Conservation (phyloP, 495 filamentous ascomycete species). For the Talaromyces liani region DNA sequence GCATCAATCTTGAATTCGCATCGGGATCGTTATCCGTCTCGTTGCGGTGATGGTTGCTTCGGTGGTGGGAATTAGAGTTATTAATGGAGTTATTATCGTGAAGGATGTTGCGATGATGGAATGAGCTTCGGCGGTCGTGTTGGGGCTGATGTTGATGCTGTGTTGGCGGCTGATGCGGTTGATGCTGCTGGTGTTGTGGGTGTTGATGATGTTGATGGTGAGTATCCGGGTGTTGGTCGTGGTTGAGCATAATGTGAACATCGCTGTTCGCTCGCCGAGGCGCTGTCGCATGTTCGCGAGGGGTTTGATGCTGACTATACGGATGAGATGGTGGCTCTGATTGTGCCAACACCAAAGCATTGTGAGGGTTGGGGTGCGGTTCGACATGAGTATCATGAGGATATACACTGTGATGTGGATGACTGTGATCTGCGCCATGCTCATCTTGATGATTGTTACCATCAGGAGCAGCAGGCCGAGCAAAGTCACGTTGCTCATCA, state of each 20-base stretch:
- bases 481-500: not conserved
- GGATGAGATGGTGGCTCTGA: slow-evolving; percentile 7
- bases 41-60: not conserved
- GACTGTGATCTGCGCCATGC: slow-evolving; percentile 9
- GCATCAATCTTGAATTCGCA: slow-evolving; percentile 39
- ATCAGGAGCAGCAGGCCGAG: slow-evolving; percentile 6
- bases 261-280: slow-evolving; percentile 38
- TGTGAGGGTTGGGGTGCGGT: slow-evolving; percentile 23
- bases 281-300: slow-evolving; percentile 13
- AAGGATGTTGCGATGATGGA: slow-evolving; percentile 4
- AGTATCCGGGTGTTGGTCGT: slow-evolving; percentile 14
- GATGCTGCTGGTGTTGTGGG: not conserved
- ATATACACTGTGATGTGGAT: slow-evolving; percentile 7
- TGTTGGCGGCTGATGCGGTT: slow-evolving; percentile 13
- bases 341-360: slow-evolving; percentile 11
- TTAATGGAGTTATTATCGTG: slow-evolving; percentile 1
- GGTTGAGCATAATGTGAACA: slow-evolving; percentile 20
- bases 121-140: not conserved
- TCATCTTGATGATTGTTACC: slow-evolving; percentile 12
- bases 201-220: slow-evolving; percentile 1
- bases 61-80: not conserved
- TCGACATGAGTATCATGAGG: slow-evolving; percentile 13
- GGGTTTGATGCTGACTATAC: not conserved
- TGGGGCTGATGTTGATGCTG: slow-evolving; percentile 6
- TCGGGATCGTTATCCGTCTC: slow-evolving; percentile 36